A percentile compares a stretch with the other conserved stretches of the same genome.
Conservation (phyloP, 768 basidiomycete species). For the Trametes cinnabarina region DNA sequence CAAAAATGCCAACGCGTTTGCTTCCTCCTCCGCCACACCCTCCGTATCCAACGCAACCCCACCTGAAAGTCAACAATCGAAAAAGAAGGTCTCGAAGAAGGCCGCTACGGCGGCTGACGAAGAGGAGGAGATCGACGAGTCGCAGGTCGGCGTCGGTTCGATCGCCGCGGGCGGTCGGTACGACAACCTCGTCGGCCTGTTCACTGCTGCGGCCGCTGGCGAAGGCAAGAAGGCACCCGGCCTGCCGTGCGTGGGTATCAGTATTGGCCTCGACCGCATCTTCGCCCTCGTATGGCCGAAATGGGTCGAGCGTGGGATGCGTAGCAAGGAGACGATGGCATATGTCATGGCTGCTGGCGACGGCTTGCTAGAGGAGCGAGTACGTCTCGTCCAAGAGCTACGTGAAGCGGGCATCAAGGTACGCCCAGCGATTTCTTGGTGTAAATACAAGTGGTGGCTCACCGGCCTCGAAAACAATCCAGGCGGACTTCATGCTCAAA, state of each 20-base stretch:
- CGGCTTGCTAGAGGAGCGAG: slow-evolving; percentile 81
- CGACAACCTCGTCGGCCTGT: slow-evolving; percentile 91
- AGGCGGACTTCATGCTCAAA: slow-evolving; percentile 94
- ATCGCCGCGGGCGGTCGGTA: slow-evolving; percentile 99
- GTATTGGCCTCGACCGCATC: slow-evolving; percentile 90
- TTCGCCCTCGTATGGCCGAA: slow-evolving; percentile 89
- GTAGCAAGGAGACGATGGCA: slow-evolving; percentile 90
- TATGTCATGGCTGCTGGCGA: slow-evolving; percentile 92
- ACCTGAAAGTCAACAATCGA: slow-evolving; percentile 31
- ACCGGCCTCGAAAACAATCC: slow-evolving; percentile 8
- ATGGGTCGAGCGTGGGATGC: slow-evolving; percentile 74
- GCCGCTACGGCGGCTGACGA: slow-evolving; percentile 44
- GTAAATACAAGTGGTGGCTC: neutral
- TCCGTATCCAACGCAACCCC: slow-evolving; percentile 23
- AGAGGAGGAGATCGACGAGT: slow-evolving; percentile 89
- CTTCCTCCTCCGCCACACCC: slow-evolving; percentile 34
- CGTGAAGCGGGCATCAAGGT: slow-evolving; percentile 89
- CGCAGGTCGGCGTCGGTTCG: slow-evolving; percentile 93
- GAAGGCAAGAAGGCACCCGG: slow-evolving; percentile 64
- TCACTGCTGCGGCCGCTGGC: slow-evolving; percentile 77
- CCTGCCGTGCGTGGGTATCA: slow-evolving; percentile 89
- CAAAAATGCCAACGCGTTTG: slow-evolving; percentile 49
- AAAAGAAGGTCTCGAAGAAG: slow-evolving; percentile 45
- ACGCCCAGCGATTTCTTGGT: slow-evolving; percentile 12
- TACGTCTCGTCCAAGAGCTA: slow-evolving; percentile 74